A percentile compares a stretch with the other conserved stretches of the same genome.
Conservation (phyloP, 345 rosid genomes). For the Psidium friedrichsthalianum region DNA sequence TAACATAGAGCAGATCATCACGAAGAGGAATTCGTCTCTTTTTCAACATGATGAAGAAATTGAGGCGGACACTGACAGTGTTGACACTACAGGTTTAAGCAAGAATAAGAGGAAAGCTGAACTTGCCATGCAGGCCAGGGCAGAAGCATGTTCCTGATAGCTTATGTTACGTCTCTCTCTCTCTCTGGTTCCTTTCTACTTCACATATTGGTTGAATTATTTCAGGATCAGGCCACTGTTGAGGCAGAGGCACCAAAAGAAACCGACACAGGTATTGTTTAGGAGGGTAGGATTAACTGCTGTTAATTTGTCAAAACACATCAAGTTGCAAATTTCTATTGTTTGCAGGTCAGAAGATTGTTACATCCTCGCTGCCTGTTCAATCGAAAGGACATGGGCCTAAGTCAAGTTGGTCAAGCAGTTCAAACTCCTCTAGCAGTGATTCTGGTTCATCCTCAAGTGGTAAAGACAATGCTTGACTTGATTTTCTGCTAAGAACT, state of each 20-base stretch:
- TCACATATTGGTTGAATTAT: not conserved
- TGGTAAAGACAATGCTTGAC: conserved; percentile 33
- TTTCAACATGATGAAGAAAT: conserved; percentile 81
- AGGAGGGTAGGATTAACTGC: not conserved
- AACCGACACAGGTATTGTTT: conserved; percentile 39
- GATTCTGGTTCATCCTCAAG: conserved; percentile 93
- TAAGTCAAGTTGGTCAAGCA: conserved; percentile 71
- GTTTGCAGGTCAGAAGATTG: conserved; percentile 43
- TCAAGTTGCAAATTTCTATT: not conserved
- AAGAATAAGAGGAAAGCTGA: conserved; percentile 96
- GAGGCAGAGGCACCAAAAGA: conserved; percentile 39
- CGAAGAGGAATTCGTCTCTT: conserved; percentile 79
- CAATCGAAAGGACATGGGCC: conserved; percentile 48
- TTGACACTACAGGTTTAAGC: conserved; percentile 88
- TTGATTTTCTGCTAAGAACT: not conserved
- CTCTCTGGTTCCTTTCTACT: not conserved
- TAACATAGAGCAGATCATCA: conserved; percentile 83
- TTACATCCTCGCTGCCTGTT: conserved; percentile 33
- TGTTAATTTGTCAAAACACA: not conserved
- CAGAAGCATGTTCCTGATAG: conserved; percentile 44
- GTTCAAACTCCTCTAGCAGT: conserved; percentile 96
- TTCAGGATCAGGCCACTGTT: conserved; percentile 41
- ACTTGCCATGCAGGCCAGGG: conserved; percentile 72
- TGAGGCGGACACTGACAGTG: conserved; percentile 94
- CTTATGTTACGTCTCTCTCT: conserved; percentile 19